Percentiles rank a stretch among this genome's conserved stretches.
phyloP scores from a whole-genome alignment of 257 asterid species.

The Plectranthus barbatus region DNA sequence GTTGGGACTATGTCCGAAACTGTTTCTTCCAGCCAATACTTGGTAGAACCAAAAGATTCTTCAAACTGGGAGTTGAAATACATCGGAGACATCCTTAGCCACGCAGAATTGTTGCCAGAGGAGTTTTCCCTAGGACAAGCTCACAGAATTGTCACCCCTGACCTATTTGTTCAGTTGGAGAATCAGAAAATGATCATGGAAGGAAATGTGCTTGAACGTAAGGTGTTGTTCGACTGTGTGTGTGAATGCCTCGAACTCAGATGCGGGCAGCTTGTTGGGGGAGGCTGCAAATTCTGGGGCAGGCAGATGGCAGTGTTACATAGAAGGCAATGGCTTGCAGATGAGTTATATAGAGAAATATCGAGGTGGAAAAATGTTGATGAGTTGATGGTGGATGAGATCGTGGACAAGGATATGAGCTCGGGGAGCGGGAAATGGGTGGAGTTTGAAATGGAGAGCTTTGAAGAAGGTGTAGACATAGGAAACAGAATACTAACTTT shows the following conservation, averaged over 20 bases:
- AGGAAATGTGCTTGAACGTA: conserved; percentile 46
- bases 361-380: conserved; percentile 55
- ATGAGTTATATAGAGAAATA: conserved; percentile 72
- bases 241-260: conserved; percentile 53
- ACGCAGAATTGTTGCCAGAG: conserved; percentile 36
- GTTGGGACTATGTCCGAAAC: conserved; percentile 34
- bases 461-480: conserved; percentile 80
- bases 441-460: conserved; percentile 61
- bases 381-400: conserved; percentile 81
- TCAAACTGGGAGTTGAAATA: conserved; percentile 62
- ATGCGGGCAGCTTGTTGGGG: conserved; percentile 27
- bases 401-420: conserved; percentile 91
- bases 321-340: conserved; percentile 53
- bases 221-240: conserved; percentile 59
- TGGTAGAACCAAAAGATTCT: conserved; percentile 29
- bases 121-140: conserved; percentile 59
- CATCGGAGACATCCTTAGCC: conserved; percentile 37
- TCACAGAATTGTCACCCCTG: conserved; percentile 44
- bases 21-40: conserved; percentile 24
- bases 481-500: conserved; percentile 55
- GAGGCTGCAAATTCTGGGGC: conserved; percentile 49
- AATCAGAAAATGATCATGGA: conserved; percentile 30
- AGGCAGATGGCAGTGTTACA: conserved; percentile 35
- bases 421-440: conserved; percentile 75
- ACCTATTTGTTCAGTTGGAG: conserved; percentile 55